Evolutionary conservation across 208 protist species (phyloP), one percentile per base, ranked within the genome.

Genomic region (Trypanosoma melophagium): DNA sequence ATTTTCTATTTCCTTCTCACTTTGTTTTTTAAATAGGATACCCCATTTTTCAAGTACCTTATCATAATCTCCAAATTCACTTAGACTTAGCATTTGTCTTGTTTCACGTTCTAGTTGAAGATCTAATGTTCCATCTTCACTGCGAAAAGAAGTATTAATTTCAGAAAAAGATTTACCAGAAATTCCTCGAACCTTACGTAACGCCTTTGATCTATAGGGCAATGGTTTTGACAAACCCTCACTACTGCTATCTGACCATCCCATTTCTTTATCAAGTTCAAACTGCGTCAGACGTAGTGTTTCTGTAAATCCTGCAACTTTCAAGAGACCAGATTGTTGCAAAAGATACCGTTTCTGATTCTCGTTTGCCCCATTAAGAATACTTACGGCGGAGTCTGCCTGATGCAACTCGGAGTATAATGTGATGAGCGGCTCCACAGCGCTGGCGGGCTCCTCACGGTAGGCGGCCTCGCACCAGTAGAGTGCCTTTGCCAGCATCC

Each of bases 401-500:
- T 90, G 82, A 74, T 89, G 76, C 42, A 96, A 72, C 61, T 93
- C 84, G 58, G 84, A 86, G 66, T 94, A 96, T 3, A 94, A 68
- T 5, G 73, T 82, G 56, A 94, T 90, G 60, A 96, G 87, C 3
- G 87, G 91, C 59, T 96, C 84, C 7, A 83, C 76, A 14, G 81
- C 93, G 21, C 57, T 73, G 12, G 73, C 49, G 21, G 84, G 80
- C 69, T 93, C 73, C 24, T 84, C 76, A 17, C 90, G 87, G 77
- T 94, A 96, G 9, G 86, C 87, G 14, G 80, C 80, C 64, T 96
- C 90, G 25, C 86, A 76, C 87, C 90, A 96, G 73, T 89, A 94
- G 22, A 96, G 79, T 28, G 90, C 85, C 71, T 93, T 93, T 42
- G 87, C 90, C 12, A 94, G 74, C 86, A 94, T 92, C n/a, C 87